These are phyloP conservation scores for Penicillium atrosanguineum DNA, from an alignment of 495 filamentous ascomycete genomes.

Conservation along the genomic window DNA sequence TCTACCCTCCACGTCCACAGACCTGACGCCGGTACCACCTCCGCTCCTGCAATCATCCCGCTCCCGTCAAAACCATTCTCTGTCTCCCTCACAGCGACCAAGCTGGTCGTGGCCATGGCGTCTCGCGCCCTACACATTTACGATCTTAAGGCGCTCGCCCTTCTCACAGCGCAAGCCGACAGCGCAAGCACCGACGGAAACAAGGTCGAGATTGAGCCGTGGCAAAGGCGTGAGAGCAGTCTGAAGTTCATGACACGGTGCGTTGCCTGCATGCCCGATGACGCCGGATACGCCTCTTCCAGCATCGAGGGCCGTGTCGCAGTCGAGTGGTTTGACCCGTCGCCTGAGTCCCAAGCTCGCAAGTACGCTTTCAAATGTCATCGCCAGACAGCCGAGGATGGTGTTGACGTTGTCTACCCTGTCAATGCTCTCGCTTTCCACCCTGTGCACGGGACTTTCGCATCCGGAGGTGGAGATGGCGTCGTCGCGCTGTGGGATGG, in stretches of 20 bases:
- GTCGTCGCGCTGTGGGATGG: slow-evolving; percentile 97
- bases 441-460: slow-evolving; percentile 87
- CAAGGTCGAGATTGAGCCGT: slow-evolving; percentile 65
- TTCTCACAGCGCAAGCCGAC: slow-evolving; percentile 50
- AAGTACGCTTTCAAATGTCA: slow-evolving; percentile 99
- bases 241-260: slow-evolving; percentile 94
- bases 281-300: slow-evolving; percentile 82
- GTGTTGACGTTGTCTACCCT: slow-evolving; percentile 86
- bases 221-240: slow-evolving; percentile 85
- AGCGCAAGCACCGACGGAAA: slow-evolving; percentile 30
- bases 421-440: slow-evolving; percentile 95
- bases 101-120: slow-evolving; percentile 94
- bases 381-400: slow-evolving; percentile 63
- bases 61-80: slow-evolving; percentile 87
- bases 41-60: slow-evolving; percentile 54
- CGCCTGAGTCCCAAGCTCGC: slow-evolving; percentile 74
- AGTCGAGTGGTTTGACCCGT: slow-evolving; percentile 96
- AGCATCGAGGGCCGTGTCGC: slow-evolving; percentile 92
- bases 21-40: slow-evolving; percentile 39
- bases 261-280: slow-evolving; percentile 95
- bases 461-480: slow-evolving; percentile 88
- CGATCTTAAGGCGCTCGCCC: slow-evolving; percentile 68
- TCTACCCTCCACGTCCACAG: slow-evolving; percentile 81
- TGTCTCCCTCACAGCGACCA: slow-evolving; percentile 73
- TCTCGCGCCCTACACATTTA: slow-evolving; percentile 88